Base-by-base conservation (phyloP, 306 rosid genomes). In the Begonia peltatifolia region DNA sequence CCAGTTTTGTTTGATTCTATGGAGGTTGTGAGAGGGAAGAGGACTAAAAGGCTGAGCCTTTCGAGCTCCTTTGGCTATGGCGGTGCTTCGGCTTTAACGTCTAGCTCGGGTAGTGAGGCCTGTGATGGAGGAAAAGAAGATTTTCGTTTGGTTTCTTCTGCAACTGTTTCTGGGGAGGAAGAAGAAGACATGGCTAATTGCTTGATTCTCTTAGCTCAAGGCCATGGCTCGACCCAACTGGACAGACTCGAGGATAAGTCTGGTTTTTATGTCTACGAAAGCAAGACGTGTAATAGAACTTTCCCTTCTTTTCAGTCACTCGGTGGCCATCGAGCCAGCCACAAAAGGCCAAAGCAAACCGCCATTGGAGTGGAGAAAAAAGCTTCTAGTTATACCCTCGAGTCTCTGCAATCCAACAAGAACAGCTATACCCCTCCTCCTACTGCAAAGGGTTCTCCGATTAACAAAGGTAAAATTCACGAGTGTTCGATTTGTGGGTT, bases 171-270 rank as follows among this genome's bases (percentile, higher is more conserved):
- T 58, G 58, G n/a, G 72, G 18, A 9, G 55, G 84, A 80, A 25
- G 95, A 85, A 36, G 97, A 90, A 56, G 95, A 90, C 63, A 90
- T 90, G 99, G 95, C 99, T 10, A 80, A 90, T 20, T 90, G 95
- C 63, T 70, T 90, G 51, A 90, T 90, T 67, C 88, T 90, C 10
- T 47, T 90, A 22, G 99, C 99, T 7, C 92, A 79, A 54, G 90
- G 94, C 6, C 71, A 71, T 38, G 71, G 66, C 36, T 63, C 48
- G 5, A 46, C 2, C 65, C 55, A 0, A 12, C 7, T 8, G 67
- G 54, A 35, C 11, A 2, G 0, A 12, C 57, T 5, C 10, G 35
- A 2, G 10, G 54, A 53, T n/a, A 76, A 61, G 41, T 30, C 62
- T 7, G 79, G 78, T 16, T 65, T 71, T 6, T 69, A 50, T 30